Conservation (phyloP, 768 basidiomycete genomes). For the Mycena sanguinolenta region DNA sequence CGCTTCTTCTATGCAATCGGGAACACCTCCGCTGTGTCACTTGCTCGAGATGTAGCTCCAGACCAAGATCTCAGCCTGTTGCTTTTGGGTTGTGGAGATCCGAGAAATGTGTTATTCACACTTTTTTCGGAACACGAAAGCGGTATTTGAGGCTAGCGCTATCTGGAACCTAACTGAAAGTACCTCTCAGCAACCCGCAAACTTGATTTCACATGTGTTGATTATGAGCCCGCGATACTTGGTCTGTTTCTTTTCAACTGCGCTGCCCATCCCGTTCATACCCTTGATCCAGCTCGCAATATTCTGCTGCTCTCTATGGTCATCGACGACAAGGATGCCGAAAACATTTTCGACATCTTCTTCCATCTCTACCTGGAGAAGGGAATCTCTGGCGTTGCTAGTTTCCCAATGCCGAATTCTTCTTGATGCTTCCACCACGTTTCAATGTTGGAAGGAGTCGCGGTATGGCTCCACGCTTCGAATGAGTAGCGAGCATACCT, state of each 20-base stretch:
- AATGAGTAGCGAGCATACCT: conserved; percentile 54
- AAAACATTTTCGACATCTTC: no score
- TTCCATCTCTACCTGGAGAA: no score
- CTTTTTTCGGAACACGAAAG: conserved; percentile 45
- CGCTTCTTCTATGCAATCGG: no score
- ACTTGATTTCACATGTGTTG: conserved; percentile 66
- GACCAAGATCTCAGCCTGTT: no score
- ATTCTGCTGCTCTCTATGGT: conserved; percentile 60
- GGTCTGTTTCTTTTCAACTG: conserved; percentile 46
- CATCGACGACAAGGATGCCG: conserved; percentile 47
- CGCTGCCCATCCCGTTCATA: background rate
- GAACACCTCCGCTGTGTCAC: no score
- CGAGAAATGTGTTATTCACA: conserved; percentile 69
- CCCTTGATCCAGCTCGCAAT: conserved; percentile 57
- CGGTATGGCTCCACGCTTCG: conserved; percentile 53
- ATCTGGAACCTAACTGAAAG: conserved; percentile 12
- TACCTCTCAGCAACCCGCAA: conserved; percentile 41
- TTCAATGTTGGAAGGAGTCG: conserved; percentile 55
- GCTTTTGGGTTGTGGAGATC: no score
- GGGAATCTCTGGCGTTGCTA: no score
- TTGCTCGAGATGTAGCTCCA: no score
- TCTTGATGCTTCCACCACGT: conserved; percentile 46
- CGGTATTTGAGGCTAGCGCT: conserved; percentile 38
- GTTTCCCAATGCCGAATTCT: no score
- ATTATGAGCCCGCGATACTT: no score